phyloP scores from a whole-genome alignment of 306 rosid genomes.

The Ochetophila trinervis region DNA sequence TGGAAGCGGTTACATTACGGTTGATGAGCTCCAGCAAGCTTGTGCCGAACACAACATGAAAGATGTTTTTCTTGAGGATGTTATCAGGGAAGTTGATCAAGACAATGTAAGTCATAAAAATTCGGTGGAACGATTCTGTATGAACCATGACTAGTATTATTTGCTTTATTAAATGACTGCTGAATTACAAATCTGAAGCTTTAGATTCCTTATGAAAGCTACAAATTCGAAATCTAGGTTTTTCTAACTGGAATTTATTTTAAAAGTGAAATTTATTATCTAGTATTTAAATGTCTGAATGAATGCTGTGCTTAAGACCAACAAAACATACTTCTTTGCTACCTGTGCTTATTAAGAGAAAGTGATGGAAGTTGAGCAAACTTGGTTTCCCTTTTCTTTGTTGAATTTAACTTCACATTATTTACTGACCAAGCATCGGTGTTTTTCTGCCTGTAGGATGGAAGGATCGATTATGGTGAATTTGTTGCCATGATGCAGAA shows the following conservation, averaged over 20 bases:
- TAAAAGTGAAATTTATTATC: no score
- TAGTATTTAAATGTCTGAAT: not conserved
- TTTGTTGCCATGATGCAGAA: constrained; percentile 97
- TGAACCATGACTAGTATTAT: not conserved
- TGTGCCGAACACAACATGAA: constrained; percentile 84
- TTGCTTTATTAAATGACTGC: not conserved
- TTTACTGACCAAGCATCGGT: constrained; percentile 20
- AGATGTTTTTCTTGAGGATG: constrained; percentile 80
- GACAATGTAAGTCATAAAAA: constrained; percentile 70
- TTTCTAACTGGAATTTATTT: no score
- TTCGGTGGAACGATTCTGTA: not conserved
- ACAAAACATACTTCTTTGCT: no score
- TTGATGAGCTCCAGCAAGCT: constrained; percentile 97
- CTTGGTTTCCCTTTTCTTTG: not conserved
- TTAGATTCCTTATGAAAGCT: not conserved
- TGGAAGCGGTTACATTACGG: constrained; percentile 90
- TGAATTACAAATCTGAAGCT: not conserved
- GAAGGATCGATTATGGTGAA: constrained; percentile 90
- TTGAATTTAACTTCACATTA: constrained; percentile 3
- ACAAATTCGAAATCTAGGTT: no score
- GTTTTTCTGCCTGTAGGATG: constrained; percentile 51
- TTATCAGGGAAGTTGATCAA: constrained; percentile 91
- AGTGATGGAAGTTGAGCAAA: no score
- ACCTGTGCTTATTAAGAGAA: not conserved
- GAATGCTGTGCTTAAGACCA: not conserved